These are phyloP conservation scores for Lycium ferocissimum DNA, from an alignment of 257 asterid species.

Conservation along the genomic window DNA sequence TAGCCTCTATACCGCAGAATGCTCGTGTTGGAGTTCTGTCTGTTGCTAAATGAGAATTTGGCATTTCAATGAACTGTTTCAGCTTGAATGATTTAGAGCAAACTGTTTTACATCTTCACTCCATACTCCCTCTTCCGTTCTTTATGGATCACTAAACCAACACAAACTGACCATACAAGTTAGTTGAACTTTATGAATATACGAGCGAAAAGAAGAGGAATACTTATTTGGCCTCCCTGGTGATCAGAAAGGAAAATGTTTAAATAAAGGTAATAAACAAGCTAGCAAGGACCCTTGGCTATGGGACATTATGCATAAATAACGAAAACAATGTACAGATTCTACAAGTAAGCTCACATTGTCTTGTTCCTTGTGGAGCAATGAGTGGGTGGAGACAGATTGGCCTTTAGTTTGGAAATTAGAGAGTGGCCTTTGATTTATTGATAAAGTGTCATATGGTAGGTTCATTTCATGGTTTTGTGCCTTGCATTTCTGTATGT, in stretches of 20 bases:
- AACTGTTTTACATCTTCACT: background rate
- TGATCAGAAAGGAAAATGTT: background rate
- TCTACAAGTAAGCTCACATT: background rate
- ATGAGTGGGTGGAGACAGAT: background rate
- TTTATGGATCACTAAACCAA: background rate
- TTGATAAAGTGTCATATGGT: background rate
- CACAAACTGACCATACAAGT: background rate
- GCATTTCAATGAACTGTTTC: background rate
- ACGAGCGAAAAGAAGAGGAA: background rate
- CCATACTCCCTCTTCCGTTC: background rate
- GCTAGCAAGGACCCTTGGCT: constrained; percentile 17
- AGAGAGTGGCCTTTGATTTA: background rate
- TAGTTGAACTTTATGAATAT: background rate
- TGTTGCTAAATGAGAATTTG: background rate
- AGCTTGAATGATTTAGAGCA: background rate
- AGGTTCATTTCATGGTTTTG: background rate
- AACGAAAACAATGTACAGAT: background rate
- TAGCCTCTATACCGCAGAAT: background rate
- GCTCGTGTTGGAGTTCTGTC: background rate
- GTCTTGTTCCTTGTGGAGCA: background rate
- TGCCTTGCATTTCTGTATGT: background rate
- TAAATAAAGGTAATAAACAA: background rate
- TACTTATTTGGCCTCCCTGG: constrained; percentile 12
- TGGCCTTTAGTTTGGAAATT: background rate
- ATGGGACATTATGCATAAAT: background rate